Evolutionary conservation across 2,329 filamentous ascomycete species (phyloP).

Genomic region (Ophiosphaerella herpotricha): DNA sequence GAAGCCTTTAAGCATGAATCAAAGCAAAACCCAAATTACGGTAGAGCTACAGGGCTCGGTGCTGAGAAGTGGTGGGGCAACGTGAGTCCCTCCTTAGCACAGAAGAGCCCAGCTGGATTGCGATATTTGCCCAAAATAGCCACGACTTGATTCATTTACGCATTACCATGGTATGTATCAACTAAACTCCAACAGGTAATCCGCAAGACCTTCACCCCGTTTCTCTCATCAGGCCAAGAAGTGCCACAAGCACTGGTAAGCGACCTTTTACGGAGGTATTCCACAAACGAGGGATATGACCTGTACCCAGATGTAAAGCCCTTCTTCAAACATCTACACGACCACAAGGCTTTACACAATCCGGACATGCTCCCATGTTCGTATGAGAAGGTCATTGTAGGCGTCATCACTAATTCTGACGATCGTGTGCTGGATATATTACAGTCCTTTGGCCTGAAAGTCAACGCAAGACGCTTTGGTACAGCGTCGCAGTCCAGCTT

Average conservation of each 20-base stretch:
- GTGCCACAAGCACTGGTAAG: conserved; percentile 55
- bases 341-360: conserved; percentile 1
- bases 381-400: conserved; percentile 54
- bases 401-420: conserved; percentile 68
- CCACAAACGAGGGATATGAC: conserved; percentile 58
- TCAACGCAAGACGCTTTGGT: conserved; percentile 40
- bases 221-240: conserved; percentile 31
- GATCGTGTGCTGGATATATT: conserved; percentile 62
- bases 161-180: not conserved
- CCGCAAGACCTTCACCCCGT: conserved; percentile 49
- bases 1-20: conserved; percentile 56
- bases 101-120: not conserved
- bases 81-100: conserved; percentile 44
- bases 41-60: conserved; percentile 57
- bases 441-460: conserved; percentile 56
- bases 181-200: conserved; percentile 55
- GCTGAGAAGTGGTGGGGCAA: conserved; percentile 64
- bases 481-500: conserved; percentile 20
- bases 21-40: conserved; percentile 62
- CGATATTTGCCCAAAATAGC: not conserved
- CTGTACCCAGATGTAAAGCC: conserved; percentile 54
- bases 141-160: not conserved
- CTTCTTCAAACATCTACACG: conserved; percentile 51
- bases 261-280: conserved; percentile 58
- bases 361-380: conserved; percentile 26